phyloP scores from a whole-genome alignment of 345 rosid genomes.

The Lepidium sativum region DNA sequence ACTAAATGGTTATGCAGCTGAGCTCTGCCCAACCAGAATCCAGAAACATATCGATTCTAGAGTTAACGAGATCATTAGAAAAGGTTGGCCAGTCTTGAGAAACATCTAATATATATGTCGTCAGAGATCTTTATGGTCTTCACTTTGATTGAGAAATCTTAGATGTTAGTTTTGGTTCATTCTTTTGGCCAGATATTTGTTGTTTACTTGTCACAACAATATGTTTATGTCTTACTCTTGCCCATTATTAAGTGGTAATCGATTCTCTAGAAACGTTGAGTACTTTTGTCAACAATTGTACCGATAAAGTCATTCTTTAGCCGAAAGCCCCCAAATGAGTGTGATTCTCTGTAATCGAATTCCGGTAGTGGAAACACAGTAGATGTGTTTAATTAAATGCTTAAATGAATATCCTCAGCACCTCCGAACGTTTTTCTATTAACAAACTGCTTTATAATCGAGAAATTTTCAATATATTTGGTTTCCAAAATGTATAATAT shows the following conservation, averaged over 20 bases:
- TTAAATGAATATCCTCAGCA: too few relatives aligned
- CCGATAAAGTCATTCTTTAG: too few relatives aligned
- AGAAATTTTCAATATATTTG: too few relatives aligned
- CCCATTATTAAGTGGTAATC: background rate
- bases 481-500: too few relatives aligned
- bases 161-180: slow-evolving; percentile 11
- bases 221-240: slow-evolving; percentile 7
- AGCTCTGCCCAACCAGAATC: slow-evolving; percentile 58
- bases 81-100: slow-evolving; percentile 77
- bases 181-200: slow-evolving; percentile 1
- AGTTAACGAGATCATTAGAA: slow-evolving; percentile 60
- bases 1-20: slow-evolving; percentile 75
- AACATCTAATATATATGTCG: slow-evolving; percentile 27
- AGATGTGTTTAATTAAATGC: too few relatives aligned
- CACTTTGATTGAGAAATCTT: background rate
- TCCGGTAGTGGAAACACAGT: too few relatives aligned
- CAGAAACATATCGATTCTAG: slow-evolving; percentile 57
- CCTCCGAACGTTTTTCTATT: too few relatives aligned
- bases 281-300: too few relatives aligned
- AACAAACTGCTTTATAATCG: too few relatives aligned
- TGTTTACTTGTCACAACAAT: background rate
- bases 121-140: background rate
- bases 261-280: too few relatives aligned
- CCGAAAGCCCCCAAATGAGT: too few relatives aligned
- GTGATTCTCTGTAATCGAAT: too few relatives aligned